A percentile compares a stretch with the other conserved stretches of the same genome.
These are phyloP conservation scores for Dictyostelium purpureum DNA, from an alignment of 78 protist species.

Conservation along the genomic window DNA sequence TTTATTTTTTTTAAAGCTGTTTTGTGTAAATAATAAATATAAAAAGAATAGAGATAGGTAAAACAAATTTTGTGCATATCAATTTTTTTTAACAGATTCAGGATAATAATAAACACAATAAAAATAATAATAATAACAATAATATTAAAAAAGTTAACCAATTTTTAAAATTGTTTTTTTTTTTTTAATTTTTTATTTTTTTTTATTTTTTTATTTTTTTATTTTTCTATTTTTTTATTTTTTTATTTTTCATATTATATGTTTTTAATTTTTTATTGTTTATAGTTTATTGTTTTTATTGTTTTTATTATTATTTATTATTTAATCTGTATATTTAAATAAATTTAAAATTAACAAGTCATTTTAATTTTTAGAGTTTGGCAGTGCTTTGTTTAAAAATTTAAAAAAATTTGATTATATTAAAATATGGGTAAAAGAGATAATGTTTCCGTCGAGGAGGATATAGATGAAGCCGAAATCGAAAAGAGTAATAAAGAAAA, in stretches of 20 bases:
- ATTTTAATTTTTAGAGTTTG: too few species aligned
- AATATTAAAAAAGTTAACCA: neutral
- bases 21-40: neutral
- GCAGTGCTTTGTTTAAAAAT: too few species aligned
- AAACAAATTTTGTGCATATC: too few species aligned
- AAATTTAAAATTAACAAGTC: neutral
- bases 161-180: neutral
- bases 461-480: constrained; percentile 10
- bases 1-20: neutral
- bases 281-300: neutral
- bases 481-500: neutral
- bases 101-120: neutral
- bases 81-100: neutral
- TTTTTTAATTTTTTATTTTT: too few species aligned
- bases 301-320: neutral
- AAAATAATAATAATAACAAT: neutral
- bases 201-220: neutral
- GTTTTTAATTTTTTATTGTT: neutral
- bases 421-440: constrained; percentile 12
- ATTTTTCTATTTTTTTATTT: neutral
- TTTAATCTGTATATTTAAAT: neutral
- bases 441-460: neutral
- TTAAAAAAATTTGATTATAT: neutral
- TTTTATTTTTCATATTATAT: too few species aligned
- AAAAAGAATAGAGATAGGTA: too few species aligned